Percentiles rank a stretch among this genome's conserved stretches.
These are phyloP conservation scores for Lecanicillium sp. DNA, from an alignment of 2,329 filamentous ascomycete species.

Conservation along the genomic window DNA sequence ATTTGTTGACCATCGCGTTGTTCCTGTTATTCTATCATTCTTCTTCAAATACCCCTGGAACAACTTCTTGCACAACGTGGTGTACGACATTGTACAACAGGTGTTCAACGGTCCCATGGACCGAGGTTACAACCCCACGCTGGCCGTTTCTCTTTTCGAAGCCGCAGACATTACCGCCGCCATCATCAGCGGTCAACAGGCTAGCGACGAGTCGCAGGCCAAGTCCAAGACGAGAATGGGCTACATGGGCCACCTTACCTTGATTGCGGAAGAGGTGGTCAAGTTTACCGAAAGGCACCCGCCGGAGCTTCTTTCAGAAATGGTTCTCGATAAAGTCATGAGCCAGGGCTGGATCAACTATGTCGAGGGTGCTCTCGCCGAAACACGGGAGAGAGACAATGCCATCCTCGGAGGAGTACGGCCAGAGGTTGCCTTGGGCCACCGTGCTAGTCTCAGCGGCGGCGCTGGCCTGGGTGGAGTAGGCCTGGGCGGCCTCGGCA, in stretches of 20 bases:
- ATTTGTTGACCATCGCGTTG: conserved; percentile 89
- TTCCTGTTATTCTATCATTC: conserved; percentile 87
- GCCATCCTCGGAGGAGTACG: conserved; percentile 95
- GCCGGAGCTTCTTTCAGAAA: conserved; percentile 75
- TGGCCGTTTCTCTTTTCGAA: conserved; percentile 91
- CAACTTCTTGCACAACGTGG: conserved; percentile 97
- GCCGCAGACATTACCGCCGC: conserved; percentile 81
- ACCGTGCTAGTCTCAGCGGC: conserved; percentile 55
- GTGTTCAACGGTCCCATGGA: conserved; percentile 99
- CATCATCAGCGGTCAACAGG: conserved; percentile 83
- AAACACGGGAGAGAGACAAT: conserved; percentile 92
- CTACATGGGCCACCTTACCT: conserved; percentile 96
- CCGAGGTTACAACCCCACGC: conserved; percentile 79
- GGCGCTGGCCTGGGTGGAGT: conserved; percentile 38
- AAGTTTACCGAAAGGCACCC: conserved; percentile 96
- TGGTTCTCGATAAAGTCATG: conserved; percentile 81
- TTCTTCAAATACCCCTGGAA: conserved; percentile 99
- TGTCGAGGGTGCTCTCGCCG: conserved; percentile 84
- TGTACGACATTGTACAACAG: conserved; percentile 98
- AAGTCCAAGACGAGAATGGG: conserved; percentile 85
- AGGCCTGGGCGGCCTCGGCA: conserved; percentile 37
- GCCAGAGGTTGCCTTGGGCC: conserved; percentile 80
- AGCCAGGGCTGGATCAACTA: conserved; percentile 89
- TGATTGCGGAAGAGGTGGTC: conserved; percentile 96
- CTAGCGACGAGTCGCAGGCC: conserved; percentile 77